Evolutionary conservation across 805 yeast genomes (phyloP), one percentile per base, ranked within the genome.

Genomic region (Kregervanrija delftensis): DNA sequence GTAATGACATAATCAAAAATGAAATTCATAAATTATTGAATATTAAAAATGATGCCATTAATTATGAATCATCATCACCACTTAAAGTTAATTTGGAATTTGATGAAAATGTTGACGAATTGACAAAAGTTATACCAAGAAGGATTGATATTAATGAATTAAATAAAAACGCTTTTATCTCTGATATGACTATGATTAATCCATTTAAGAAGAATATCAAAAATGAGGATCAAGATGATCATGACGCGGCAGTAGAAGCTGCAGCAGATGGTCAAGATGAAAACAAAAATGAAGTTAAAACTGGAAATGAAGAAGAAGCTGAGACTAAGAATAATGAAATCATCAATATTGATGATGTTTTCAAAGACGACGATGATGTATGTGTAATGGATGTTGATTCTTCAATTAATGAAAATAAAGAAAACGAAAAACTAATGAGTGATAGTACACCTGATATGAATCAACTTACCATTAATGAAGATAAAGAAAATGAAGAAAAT

Each of bases 181-280:
- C 64, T 5, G 71, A 66, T 45, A 63, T 68, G 66, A 66, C 72
- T 0, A 67, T 62, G 67, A 56, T 68, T 2, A 50, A 65, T 43
- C 69, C 72, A 1, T 57, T 50, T 33, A 36, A 30, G 44, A 37
- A 36, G 37, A 35, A 31, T 9, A 44, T 34, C 22, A 35, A 33
- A 14, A 35, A 40, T 11, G 31, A 12, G 28, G 46, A 38, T 28
- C 11, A 30, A 11, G 37, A 17, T 11, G 42, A 37, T 13, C 14
- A 22, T 22, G 6, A 6, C 6, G 4, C 8, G 8, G 2, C 5
- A 6, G 28, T 22, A 5, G 28, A 22, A 22, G 28, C 8, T 22
- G 28, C 28, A 6, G 28, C 2, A 22, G 28, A 22, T 22, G 6
- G 8, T 6, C 28, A 22, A 22, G 28, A 22, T 22, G 28, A 22